Evolutionary conservation across 2,329 filamentous ascomycete species (phyloP).

Genomic region (Tolypocladium guangdongense): DNA sequence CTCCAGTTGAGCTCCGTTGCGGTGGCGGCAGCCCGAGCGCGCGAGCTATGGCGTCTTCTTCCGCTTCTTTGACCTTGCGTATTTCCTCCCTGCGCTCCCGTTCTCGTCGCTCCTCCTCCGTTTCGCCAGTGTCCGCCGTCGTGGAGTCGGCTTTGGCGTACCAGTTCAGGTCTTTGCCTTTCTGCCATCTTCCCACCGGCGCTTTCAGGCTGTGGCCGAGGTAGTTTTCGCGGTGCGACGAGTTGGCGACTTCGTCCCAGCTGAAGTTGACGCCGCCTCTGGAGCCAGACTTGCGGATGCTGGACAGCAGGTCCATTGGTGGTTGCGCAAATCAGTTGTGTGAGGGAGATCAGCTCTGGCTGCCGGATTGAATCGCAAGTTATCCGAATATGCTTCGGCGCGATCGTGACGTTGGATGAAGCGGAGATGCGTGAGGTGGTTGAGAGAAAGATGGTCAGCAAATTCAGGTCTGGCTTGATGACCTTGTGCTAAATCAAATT

Average conservation of each 20-base stretch:
- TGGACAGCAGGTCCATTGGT: slow-evolving; percentile 83
- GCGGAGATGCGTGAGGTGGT: neutral
- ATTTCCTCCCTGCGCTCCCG: slow-evolving; percentile 66
- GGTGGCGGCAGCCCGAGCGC: slow-evolving; percentile 72
- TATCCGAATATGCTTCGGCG: neutral
- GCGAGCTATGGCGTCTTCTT: slow-evolving; percentile 79
- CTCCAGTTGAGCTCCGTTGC: slow-evolving; percentile 43
- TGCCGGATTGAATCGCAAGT: neutral
- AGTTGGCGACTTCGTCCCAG: slow-evolving; percentile 88
- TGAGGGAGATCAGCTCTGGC: too few relatives aligned
- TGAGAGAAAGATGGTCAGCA: neutral
- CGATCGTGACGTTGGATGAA: neutral
- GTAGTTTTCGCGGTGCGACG: slow-evolving; percentile 77
- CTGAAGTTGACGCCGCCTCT: slow-evolving; percentile 92
- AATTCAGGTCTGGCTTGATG: neutral
- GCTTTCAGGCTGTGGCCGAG: slow-evolving; percentile 89
- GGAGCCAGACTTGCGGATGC: slow-evolving; percentile 81
- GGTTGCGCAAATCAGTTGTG: neutral
- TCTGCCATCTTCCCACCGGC: slow-evolving; percentile 85
- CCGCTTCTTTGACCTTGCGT: slow-evolving; percentile 73
- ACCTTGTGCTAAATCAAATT: too few relatives aligned
- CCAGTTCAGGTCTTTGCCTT: slow-evolving; percentile 57
- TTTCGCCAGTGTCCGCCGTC: slow-evolving; percentile 39
- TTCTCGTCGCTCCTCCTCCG: slow-evolving; percentile 45
- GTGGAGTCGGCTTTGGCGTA: slow-evolving; percentile 45